phyloP scores from a whole-genome alignment of 805 yeast genomes.

The Kazachstania africana region DNA sequence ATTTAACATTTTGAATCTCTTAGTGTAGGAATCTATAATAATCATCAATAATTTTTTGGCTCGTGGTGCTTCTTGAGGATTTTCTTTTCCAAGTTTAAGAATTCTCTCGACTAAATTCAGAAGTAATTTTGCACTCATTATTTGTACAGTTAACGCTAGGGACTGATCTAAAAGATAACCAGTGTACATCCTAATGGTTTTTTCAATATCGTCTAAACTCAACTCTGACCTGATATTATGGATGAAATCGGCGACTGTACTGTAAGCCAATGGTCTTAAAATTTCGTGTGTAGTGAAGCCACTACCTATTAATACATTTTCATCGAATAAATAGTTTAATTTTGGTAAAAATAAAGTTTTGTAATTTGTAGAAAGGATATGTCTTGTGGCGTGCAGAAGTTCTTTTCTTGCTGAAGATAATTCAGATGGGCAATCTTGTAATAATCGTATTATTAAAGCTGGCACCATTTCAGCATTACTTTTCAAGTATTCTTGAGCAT shows the following conservation, averaged over 20 bases:
- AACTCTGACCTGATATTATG: slow-evolving; percentile 83
- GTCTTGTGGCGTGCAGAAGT: slow-evolving; percentile 85
- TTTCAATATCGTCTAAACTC: slow-evolving; percentile 73
- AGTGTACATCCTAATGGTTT: slow-evolving; percentile 75
- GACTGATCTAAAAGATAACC: slow-evolving; percentile 68
- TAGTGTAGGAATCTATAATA: slow-evolving; percentile 79
- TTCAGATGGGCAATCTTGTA: slow-evolving; percentile 94
- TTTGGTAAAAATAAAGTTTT: slow-evolving; percentile 74
- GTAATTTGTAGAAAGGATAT: slow-evolving; percentile 84
- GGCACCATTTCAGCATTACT: slow-evolving; percentile 59
- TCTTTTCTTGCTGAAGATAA: slow-evolving; percentile 86
- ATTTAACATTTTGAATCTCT: slow-evolving; percentile 67
- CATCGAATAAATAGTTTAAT: slow-evolving; percentile 75
- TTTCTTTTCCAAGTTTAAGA: slow-evolving; percentile 48
- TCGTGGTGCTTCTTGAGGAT: slow-evolving; percentile 60
- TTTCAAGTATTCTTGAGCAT: slow-evolving; percentile 51
- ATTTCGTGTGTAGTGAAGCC: slow-evolving; percentile 89
- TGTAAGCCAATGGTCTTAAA: slow-evolving; percentile 83
- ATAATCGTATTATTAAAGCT: slow-evolving; percentile 67
- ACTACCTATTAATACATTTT: slow-evolving; percentile 77
- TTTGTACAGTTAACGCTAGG: slow-evolving; percentile 80
- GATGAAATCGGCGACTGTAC: slow-evolving; percentile 90
- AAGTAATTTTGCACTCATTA: slow-evolving; percentile 88
- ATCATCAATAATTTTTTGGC: slow-evolving; percentile 62
- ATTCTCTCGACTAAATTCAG: slow-evolving; percentile 83